Conservation (phyloP, 306 rosid species). For the Pterocarpus macrocarpus region DNA sequence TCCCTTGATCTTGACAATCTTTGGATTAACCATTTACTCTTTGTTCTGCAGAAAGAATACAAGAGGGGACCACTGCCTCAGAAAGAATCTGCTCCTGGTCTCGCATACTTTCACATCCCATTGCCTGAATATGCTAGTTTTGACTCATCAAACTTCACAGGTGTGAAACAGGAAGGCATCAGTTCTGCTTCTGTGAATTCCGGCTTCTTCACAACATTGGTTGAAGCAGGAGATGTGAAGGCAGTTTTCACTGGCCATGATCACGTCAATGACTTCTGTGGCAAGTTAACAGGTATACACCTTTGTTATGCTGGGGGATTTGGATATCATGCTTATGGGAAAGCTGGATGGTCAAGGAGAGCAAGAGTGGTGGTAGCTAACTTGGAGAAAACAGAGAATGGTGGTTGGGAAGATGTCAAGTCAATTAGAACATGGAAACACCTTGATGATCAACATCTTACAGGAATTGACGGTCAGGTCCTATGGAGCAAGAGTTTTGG, state of each 20-base stretch:
- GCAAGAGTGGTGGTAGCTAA: conserved; percentile 74
- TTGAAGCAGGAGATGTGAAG: conserved; percentile 81
- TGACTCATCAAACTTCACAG: conserved; percentile 74
- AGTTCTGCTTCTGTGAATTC: conserved; percentile 82
- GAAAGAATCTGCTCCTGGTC: conserved; percentile 76
- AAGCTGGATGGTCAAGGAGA: conserved; percentile 91
- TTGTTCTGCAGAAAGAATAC: conserved; percentile 66
- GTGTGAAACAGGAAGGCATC: conserved; percentile 72
- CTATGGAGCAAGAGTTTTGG: conserved; percentile 74
- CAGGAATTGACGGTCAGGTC: conserved; percentile 60
- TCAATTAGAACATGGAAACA: conserved; percentile 89
- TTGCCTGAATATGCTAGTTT: conserved; percentile 74
- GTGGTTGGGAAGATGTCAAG: conserved; percentile 73
- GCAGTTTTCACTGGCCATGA: conserved; percentile 85
- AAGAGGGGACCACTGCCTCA: conserved; percentile 63
- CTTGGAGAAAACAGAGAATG: conserved; percentile 65
- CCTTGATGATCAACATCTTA: conserved; percentile 72
- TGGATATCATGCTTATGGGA: conserved; percentile 90
- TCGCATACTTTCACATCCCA: conserved; percentile 84
- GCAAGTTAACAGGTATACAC: conserved; percentile 64
- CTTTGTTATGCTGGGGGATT: conserved; percentile 91
- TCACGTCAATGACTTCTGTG: conserved; percentile 87
- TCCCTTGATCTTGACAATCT: neutral
- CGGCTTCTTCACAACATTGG: conserved; percentile 82
- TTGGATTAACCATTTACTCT: conserved; percentile 14